Base-by-base conservation (phyloP, 768 basidiomycete species). In the Pleurotus eryngii region DNA sequence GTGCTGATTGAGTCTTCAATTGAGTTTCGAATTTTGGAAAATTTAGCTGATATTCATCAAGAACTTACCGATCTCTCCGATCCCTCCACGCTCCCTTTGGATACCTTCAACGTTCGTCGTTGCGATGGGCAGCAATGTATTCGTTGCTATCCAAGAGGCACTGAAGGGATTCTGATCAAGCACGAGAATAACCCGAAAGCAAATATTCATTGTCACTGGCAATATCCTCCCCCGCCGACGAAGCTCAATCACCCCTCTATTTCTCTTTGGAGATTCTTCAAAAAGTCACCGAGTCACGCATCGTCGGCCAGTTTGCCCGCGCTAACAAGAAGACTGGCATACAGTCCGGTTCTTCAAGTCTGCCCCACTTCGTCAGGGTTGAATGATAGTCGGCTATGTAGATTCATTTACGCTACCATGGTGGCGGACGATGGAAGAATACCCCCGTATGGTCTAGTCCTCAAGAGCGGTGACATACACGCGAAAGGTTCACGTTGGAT, bases 151-250 rank as follows among this genome's bases (percentile, higher is more conserved):
- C 8, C 66, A 72, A 54, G 64, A 67, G 42, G 69, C 69, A 1
- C 17, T 71, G 1, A 26, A 55, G 2, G 63, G 65, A 14, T 70
- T 71, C 63, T 64, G 27, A 56, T 55, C 1, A 37, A 30, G 5
- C 46, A 48, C 46, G 64, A 62, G 20, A 58, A 62, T 8, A 56
- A 64, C 11, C 64, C 67, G 0, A 71, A 70, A 53, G 63, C 65
- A n/a, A n/a, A n/a, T n/a, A 0, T 72, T 72, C 65, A 70, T 72
- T 57, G 64, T 63, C 6, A 72, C 69, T 0, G 69, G 69, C 9
- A 71, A 70, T 47, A 27, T 67, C 12, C 63, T 72, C 15, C 68
- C 68, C 70, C 6, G 67, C 67, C 48, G 26, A 55, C 9, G 55
- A 61, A 4, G 56, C 49, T 38, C 51, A 56, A 1, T 42, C 58